These are phyloP conservation scores for Arabidopsis arenosa DNA, from an alignment of 345 rosid genomes.

Conservation along the genomic window DNA sequence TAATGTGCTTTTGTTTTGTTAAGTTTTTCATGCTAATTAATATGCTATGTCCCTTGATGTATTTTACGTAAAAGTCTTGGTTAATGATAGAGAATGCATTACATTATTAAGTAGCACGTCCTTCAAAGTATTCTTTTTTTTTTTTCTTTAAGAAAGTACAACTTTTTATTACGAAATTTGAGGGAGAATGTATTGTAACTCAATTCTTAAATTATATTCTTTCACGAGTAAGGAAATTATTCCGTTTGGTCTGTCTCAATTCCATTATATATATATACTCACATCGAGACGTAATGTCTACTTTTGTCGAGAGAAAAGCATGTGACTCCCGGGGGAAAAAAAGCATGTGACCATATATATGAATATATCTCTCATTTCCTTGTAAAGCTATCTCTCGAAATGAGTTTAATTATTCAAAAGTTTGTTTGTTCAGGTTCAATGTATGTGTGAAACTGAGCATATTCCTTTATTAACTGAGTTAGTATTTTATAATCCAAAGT, in stretches of 20 bases:
- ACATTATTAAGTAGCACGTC: conserved; percentile 14
- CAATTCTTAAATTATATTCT: conserved; percentile 18
- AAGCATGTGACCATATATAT: conserved; percentile 30
- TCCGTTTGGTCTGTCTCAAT: conserved; percentile 12
- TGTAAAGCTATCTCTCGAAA: conserved; percentile 21
- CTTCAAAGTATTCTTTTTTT: conserved; percentile 14
- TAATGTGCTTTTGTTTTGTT: neutral
- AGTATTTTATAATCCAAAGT: neutral
- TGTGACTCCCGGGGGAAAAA: conserved; percentile 16
- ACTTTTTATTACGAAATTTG: neutral
- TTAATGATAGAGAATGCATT: neutral
- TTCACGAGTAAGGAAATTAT: conserved; percentile 31
- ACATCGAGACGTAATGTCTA: conserved; percentile 33
- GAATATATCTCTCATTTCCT: conserved; percentile 16
- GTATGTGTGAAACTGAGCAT: conserved; percentile 20
- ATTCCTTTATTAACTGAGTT: neutral
- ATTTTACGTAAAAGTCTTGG: neutral
- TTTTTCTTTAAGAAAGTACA: neutral
- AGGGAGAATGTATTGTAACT: conserved; percentile 29
- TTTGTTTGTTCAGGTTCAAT: conserved; percentile 20
- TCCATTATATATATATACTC: conserved; percentile 23
- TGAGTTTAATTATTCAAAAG: conserved; percentile 17
- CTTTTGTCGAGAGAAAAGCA: conserved; percentile 37
- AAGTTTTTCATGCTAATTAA: neutral
- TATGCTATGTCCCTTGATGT: neutral